Percentiles rank a stretch among this genome's conserved stretches.
These are phyloP conservation scores for Trifolium repens DNA, from an alignment of 306 rosid genomes.

Conservation along the genomic window DNA sequence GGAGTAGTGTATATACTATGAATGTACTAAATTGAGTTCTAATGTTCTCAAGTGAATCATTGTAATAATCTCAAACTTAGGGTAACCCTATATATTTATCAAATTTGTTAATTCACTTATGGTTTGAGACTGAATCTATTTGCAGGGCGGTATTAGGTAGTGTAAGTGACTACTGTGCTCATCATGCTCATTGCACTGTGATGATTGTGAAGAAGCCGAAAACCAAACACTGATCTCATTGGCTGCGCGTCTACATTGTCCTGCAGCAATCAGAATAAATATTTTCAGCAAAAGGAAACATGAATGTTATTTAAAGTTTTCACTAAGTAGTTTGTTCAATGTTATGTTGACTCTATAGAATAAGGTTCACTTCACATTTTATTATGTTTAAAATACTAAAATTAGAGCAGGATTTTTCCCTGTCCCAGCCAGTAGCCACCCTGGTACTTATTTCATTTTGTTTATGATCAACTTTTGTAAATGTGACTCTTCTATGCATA, in stretches of 20 bases:
- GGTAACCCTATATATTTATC: background rate
- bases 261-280: slow-evolving; percentile 29
- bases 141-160: slow-evolving; percentile 83
- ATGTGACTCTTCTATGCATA: background rate
- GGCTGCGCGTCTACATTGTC: background rate
- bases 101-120: background rate
- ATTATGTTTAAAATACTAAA: background rate
- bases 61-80: background rate
- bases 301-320: background rate
- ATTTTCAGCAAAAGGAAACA: slow-evolving; percentile 10
- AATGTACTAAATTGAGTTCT: background rate
- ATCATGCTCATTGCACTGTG: slow-evolving; percentile 77
- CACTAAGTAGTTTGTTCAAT: background rate
- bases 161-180: slow-evolving; percentile 85
- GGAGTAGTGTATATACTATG: background rate
- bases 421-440: background rate
- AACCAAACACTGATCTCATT: slow-evolving; percentile 43
- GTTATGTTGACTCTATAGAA: background rate
- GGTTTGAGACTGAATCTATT: background rate
- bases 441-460: background rate
- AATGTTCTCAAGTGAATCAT: background rate
- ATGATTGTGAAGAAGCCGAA: slow-evolving; percentile 89
- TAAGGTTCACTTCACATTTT: slow-evolving; percentile 13
- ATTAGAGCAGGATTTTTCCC: background rate
- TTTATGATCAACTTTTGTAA: background rate